Base-by-base conservation (phyloP, 2,329 filamentous ascomycete species). In the Penicillium sp. region DNA sequence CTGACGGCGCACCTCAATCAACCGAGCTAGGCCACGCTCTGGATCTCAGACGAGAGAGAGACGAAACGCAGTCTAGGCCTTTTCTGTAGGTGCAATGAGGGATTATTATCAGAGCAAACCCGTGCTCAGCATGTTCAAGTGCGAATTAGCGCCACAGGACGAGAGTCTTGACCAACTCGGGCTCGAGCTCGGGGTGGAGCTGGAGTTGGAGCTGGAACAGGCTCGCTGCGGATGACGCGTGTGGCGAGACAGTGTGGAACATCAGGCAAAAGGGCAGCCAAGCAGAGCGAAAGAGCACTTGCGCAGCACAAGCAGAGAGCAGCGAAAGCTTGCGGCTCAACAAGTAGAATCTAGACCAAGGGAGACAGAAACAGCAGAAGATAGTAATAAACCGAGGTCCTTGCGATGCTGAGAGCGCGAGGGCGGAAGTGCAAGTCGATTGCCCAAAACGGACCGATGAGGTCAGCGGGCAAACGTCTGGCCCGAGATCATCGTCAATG, bases 241-340 rank as follows among this genome's bases (percentile, higher is more conserved):
- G 65, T 69, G 68, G 68, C 68, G 59, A 69, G 51, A 30, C 55
- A 59, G 56, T 13, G 63, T 61, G 59, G 58, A 64, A 65, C 59
- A 63, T 61, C 42, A 61, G 51, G 58, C 43, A 45, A 35, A 22
- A 43, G 22, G 22, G 22, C 11, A 30, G 58, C 26, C 51, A 49
- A 54, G 45, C 38, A 45, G 43, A 54, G 25, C 19, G 26, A 61
- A 57, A 26, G 33, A 42, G 38, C 30, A 4, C 38, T 6, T 25
- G 10, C 38, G n/a, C 38, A 55, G 37, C 25, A 45, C 33, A 30
- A 35, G 16, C 25, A 55, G 26, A 8, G 14, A 33, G 16, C 6
- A 45, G 26, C 28, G 6, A 22, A 3, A 45, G 6, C 28, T 46
- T 28, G 19, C 28, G n/a, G 37, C 28, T 26, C 42, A 35, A 25